Conservation (phyloP, 306 rosid species). For the Citrullus amarus region DNA sequence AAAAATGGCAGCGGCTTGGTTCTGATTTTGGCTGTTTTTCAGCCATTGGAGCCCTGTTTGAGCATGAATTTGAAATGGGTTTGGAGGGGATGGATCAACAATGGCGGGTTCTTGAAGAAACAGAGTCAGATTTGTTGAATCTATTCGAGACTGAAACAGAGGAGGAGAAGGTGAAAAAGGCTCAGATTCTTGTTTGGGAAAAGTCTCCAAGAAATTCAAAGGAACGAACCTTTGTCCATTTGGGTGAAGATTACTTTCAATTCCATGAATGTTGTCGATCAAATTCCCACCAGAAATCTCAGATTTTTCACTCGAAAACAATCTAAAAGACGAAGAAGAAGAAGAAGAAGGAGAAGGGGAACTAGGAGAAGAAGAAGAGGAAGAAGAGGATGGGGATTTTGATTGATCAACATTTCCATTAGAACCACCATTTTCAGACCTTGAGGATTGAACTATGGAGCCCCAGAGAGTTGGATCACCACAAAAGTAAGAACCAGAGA, state of each 20-base stretch:
- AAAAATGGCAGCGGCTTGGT: constrained; percentile 11
- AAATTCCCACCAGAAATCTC: constrained; percentile 17
- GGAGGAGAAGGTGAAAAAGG: constrained; percentile 22
- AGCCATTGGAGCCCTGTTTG: constrained; percentile 26
- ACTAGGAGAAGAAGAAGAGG: constrained; percentile 18
- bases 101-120: constrained; percentile 40
- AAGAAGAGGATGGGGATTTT: constrained; percentile 29
- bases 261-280: constrained; percentile 15
- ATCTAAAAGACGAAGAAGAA: constrained; percentile 16
- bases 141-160: constrained; percentile 20
- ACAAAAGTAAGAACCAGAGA: constrained; percentile 37
- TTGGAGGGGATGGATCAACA: constrained; percentile 5
- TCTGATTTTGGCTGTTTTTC: constrained; percentile 21
- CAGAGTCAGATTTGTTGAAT: constrained; percentile 51
- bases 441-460: constrained; percentile 22
- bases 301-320: constrained; percentile 17
- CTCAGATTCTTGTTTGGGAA: constrained; percentile 29
- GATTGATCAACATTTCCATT: constrained; percentile 4
- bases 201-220: constrained; percentile 53
- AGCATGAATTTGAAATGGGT: constrained; percentile 15
- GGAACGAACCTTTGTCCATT: constrained; percentile 30
- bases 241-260: not conserved
- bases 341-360: constrained; percentile 27
- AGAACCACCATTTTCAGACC: constrained; percentile 12
- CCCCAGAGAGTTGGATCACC: constrained; percentile 31